phyloP scores from a whole-genome alignment of 306 rosid genomes.

The Cucumis melo region DNA sequence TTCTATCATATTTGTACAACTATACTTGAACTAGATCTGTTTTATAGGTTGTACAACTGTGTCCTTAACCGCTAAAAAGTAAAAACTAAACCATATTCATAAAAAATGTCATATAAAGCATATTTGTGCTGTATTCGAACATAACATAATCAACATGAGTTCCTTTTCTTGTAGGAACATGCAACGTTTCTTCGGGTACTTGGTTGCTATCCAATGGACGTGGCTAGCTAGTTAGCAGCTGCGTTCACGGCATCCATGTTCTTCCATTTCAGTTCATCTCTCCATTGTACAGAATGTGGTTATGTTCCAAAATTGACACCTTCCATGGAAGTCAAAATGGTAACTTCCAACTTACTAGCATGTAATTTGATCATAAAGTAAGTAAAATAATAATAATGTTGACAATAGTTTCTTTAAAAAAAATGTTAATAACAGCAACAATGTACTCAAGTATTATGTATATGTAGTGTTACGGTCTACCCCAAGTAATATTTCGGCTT shows the following conservation, averaged over 20 bases:
- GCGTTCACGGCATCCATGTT: background rate
- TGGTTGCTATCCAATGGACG: slow-evolving; percentile 50
- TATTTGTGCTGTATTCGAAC: background rate
- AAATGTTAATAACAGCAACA: background rate
- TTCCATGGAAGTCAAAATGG: background rate
- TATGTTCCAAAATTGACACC: background rate
- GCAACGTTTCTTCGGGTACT: slow-evolving; percentile 61
- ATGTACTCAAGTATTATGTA: background rate
- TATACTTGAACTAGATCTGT: too few species aligned
- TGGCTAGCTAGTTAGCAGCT: background rate
- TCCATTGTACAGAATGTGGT: background rate
- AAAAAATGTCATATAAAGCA: too few species aligned
- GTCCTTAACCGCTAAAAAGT: too few species aligned
- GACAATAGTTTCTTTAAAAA: background rate
- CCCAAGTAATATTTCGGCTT: background rate
- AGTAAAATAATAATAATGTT: background rate
- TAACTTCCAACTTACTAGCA: background rate
- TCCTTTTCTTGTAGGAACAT: slow-evolving; percentile 38
- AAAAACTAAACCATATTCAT: too few species aligned
- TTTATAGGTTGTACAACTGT: too few species aligned
- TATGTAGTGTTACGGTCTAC: background rate
- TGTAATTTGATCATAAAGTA: background rate
- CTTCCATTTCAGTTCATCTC: background rate
- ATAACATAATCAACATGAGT: background rate
- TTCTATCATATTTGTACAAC: too few species aligned